Evolutionary conservation across 1,284 basidiomycete species (phyloP).

Genomic region (Veloboletus limbatus): DNA sequence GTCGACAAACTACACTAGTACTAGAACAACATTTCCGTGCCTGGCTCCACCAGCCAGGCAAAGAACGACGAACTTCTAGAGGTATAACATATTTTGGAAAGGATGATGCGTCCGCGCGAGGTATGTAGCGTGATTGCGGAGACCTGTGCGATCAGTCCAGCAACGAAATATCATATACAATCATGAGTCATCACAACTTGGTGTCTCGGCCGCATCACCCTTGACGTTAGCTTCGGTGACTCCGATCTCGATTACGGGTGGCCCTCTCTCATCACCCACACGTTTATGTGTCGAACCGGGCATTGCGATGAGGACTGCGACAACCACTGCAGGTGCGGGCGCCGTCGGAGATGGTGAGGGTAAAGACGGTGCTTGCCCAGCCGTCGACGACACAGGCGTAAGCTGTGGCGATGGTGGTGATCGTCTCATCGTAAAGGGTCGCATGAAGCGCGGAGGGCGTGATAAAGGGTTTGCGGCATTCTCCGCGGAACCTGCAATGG

Average conservation of each 20-base stretch:
- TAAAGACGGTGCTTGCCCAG: conserved; percentile 1
- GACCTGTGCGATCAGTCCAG: conserved; percentile 6
- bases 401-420: conserved; percentile 12
- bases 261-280: conserved; percentile 36
- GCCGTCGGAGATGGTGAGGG: conserved; percentile 15
- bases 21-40: neutral
- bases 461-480: conserved; percentile 7
- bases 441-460: conserved; percentile 17
- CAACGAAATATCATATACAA: conserved; percentile 1
- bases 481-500: conserved; percentile 1
- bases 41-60: conserved; percentile 3
- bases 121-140: conserved; percentile 4
- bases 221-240: conserved; percentile 36
- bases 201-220: conserved; percentile 2
- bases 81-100: conserved; percentile 15
- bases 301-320: conserved; percentile 57
- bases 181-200: conserved; percentile 12
- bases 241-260: conserved; percentile 50
- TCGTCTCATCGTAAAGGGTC: conserved; percentile 17
- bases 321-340: conserved; percentile 25
- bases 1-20: neutral
- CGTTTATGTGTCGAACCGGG: conserved; percentile 35
- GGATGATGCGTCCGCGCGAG: conserved; percentile 6
- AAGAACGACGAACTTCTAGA: neutral
- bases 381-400: conserved; percentile 2